Percentiles rank a stretch among this genome's conserved stretches.
Conservation (phyloP, 2,329 filamentous ascomycete genomes). For the Hymenoscyphus repandus region DNA sequence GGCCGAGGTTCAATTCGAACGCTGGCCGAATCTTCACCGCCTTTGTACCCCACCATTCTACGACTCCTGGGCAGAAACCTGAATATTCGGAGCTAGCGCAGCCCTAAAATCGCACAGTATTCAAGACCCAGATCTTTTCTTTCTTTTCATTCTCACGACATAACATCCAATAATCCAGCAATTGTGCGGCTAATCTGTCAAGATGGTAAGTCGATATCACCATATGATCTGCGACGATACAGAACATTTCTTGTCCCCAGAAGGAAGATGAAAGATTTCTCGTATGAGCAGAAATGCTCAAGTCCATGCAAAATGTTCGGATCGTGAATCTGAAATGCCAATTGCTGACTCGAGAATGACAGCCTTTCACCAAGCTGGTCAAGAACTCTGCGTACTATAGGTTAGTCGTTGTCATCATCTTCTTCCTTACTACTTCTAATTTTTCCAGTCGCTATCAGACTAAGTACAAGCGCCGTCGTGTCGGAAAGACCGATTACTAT, state of each 20-base stretch:
- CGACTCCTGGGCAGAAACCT: no score
- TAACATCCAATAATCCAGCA: conserved; percentile 39
- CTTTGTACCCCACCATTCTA: no score
- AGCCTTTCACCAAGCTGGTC: conserved; percentile 90
- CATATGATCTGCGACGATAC: conserved; percentile 10
- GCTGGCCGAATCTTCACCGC: no score
- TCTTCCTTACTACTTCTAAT: conserved; percentile 24
- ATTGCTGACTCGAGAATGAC: conserved; percentile 91
- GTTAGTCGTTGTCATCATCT: conserved; percentile 47
- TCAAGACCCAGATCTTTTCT: conserved; percentile 10
- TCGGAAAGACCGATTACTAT: conserved; percentile 99
- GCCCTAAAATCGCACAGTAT: background rate
- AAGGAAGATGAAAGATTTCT: conserved; percentile 15
- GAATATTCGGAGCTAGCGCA: no score
- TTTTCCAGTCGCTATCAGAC: conserved; percentile 86
- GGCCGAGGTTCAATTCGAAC: no score
- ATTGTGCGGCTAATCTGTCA: conserved; percentile 42
- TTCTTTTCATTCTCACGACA: conserved; percentile 29
- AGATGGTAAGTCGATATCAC: conserved; percentile 59
- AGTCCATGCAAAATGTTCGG: conserved; percentile 98
- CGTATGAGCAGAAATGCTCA: conserved; percentile 26
- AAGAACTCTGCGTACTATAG: conserved; percentile 99
- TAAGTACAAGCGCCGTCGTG: conserved; percentile 96
- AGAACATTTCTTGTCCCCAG: conserved; percentile 3
- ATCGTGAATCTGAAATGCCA: conserved; percentile 83